Evolutionary conservation across 179 eudicot genomes (phyloP).

Genomic region (Heliamphora pulchella): DNA sequence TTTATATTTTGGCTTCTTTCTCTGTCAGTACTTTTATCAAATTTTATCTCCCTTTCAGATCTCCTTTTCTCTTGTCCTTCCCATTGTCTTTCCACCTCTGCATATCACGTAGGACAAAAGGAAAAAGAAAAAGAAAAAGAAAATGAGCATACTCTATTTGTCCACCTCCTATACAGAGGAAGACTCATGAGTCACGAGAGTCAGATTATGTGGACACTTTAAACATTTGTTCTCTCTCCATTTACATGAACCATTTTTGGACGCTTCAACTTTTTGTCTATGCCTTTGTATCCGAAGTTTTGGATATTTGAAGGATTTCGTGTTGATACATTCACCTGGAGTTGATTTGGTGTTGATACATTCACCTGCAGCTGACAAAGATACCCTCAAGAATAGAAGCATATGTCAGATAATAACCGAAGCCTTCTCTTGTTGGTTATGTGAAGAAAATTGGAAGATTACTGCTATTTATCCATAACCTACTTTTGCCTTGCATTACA

Average conservation of each 20-base stretch:
- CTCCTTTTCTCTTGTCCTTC: not conserved
- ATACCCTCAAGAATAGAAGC: not conserved
- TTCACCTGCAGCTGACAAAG: too few species aligned
- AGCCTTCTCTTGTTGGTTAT: not conserved
- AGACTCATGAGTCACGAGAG: not conserved
- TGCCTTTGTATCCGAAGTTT: not conserved
- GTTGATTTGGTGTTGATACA: not conserved
- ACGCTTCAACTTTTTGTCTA: not conserved
- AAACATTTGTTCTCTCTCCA: not conserved
- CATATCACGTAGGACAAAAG: not conserved
- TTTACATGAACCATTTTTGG: not conserved
- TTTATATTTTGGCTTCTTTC: not conserved
- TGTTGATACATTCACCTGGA: not conserved
- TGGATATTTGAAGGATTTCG: not conserved
- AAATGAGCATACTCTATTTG: not conserved
- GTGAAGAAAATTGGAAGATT: constrained; percentile 8
- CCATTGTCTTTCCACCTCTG: not conserved
- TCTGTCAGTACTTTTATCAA: not conserved
- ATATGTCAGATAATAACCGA: not conserved
- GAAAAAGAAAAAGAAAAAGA: not conserved
- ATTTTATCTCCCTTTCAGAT: not conserved
- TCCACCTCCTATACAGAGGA: not conserved
- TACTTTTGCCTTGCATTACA: not conserved
- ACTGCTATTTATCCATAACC: not conserved
- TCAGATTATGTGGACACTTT: not conserved